Percentiles rank a stretch among this genome's conserved stretches.
Evolutionary conservation across 345 rosid genomes (phyloP).

Genomic region (Theobroma cacao): DNA sequence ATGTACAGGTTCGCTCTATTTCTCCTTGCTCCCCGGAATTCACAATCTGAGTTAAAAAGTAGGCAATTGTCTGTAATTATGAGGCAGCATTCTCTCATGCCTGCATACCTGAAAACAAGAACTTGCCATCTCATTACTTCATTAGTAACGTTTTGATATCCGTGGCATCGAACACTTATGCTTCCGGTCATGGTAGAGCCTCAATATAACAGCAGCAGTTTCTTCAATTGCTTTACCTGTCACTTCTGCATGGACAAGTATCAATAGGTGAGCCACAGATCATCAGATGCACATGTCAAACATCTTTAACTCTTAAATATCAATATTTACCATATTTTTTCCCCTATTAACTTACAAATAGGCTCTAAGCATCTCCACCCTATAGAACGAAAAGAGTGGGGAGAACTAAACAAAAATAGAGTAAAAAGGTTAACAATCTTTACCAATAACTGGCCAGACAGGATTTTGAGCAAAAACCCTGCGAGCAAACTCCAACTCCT

Average conservation of each 20-base stretch:
- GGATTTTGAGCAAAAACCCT: conserved; percentile 72
- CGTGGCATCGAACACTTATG: conserved; percentile 69
- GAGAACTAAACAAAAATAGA: background rate
- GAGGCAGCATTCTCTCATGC: conserved; percentile 1
- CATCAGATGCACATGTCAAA: conserved; percentile 3
- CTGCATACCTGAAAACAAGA: conserved; percentile 12
- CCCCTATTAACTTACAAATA: background rate
- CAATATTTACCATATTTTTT: background rate
- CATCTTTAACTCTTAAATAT: background rate
- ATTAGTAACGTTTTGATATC: conserved; percentile 68
- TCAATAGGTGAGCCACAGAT: background rate
- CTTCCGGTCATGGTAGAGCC: conserved; percentile 71
- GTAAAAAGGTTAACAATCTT: conserved; percentile 13
- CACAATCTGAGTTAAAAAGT: background rate
- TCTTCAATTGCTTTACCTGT: conserved; percentile 93
- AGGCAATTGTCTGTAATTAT: background rate
- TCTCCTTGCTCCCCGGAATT: background rate
- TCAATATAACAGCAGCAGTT: conserved; percentile 78
- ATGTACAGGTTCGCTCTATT: background rate
- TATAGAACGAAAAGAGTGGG: background rate
- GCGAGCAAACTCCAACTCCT: conserved; percentile 66
- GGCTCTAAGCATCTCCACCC: background rate
- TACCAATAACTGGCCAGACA: conserved; percentile 81
- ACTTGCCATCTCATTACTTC: conserved; percentile 4
- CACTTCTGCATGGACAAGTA: conserved; percentile 56